Evolutionary conservation across 106 monocot species (phyloP).

Genomic region (Dioscorea zingiberensis): DNA sequence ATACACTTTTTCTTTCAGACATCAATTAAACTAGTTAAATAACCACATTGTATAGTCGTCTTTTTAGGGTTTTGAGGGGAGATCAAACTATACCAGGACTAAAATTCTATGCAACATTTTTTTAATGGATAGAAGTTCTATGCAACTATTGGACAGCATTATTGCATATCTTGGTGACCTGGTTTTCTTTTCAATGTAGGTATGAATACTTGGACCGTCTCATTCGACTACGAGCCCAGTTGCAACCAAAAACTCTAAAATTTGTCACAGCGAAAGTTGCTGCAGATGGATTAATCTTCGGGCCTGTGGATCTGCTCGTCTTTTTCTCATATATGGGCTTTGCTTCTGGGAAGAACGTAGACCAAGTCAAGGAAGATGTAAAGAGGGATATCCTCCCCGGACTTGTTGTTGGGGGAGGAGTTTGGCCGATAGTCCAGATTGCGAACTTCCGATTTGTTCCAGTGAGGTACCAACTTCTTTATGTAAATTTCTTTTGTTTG

Average conservation of each 20-base stretch:
- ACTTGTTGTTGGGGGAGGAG: constrained; percentile 45
- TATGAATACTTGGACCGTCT: constrained; percentile 81
- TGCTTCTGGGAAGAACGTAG: constrained; percentile 56
- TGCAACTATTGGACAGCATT: no score
- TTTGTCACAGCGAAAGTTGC: constrained; percentile 87
- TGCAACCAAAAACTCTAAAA: constrained; percentile 71
- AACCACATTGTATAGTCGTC: no score
- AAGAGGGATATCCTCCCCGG: constrained; percentile 93
- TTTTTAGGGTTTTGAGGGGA: no score
- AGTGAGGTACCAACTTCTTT: constrained; percentile 87
- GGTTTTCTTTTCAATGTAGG: constrained; percentile 25
- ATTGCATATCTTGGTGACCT: no score
- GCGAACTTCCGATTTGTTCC: constrained; percentile 93
- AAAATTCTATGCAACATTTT: no score
- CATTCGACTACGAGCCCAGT: constrained; percentile 36
- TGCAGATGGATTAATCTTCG: constrained; percentile 75
- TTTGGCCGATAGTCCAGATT: constrained; percentile 85
- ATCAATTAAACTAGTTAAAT: no score
- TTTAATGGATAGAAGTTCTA: no score
- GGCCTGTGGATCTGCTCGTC: constrained; percentile 72
- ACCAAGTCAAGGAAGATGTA: constrained; percentile 85
- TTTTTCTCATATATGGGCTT: constrained; percentile 96
- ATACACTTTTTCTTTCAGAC: no score
- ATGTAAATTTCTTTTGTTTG: constrained; percentile 92
- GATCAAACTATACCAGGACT: no score